Percentiles rank a stretch among this genome's conserved stretches.
These are phyloP conservation scores for Fusarium agapanthi DNA, from an alignment of 2,329 filamentous ascomycete species.

Conservation along the genomic window DNA sequence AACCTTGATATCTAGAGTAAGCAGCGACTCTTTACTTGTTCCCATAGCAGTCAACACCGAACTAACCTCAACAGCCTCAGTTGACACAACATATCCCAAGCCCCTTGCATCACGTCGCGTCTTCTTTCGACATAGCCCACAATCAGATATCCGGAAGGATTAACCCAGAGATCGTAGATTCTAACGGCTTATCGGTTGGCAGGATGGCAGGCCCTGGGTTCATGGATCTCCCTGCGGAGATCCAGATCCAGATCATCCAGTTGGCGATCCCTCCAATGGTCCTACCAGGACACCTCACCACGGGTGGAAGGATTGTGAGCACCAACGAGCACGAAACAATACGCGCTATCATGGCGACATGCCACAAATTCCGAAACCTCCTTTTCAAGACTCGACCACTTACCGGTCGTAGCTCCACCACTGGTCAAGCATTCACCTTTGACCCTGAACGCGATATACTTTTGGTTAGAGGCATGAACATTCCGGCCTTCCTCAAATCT, in stretches of 20 bases:
- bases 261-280: neutral
- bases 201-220: neutral
- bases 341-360: neutral
- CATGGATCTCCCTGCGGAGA: neutral
- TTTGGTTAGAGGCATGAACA: neutral
- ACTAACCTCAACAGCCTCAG: too few relatives aligned
- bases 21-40: neutral
- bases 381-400: neutral
- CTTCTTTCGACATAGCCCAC: neutral
- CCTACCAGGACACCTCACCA: neutral
- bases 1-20: neutral
- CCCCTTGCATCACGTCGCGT: accelerated
- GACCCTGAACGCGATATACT: neutral
- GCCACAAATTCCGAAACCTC: neutral
- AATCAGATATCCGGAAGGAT: too few relatives aligned
- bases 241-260: neutral
- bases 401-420: too few relatives aligned
- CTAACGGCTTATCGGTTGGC: too few relatives aligned
- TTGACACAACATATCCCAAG: accelerated
- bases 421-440: neutral
- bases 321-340: neutral
- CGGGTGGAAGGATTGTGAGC: accelerated
- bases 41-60: too few relatives aligned
- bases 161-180: too few relatives aligned
- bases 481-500: neutral